Evolutionary conservation across 805 yeast species (phyloP).

Genomic region (Ogataea salicorniae): DNA sequence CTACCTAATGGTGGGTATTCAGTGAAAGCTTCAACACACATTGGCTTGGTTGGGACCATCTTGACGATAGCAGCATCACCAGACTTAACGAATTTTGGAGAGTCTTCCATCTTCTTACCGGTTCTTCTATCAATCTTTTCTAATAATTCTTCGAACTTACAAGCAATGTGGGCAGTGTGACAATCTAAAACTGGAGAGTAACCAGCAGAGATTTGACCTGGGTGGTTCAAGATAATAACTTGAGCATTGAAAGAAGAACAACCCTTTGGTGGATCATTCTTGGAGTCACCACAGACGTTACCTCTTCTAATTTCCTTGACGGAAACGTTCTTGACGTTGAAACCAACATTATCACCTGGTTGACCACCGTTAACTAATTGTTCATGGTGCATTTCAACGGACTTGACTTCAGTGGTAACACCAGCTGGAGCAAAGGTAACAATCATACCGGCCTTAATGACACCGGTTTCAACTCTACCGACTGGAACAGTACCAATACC

Average conservation of each 20-base stretch:
- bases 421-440: constrained; percentile 88
- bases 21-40: constrained; percentile 91
- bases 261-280: constrained; percentile 83
- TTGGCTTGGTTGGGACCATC: constrained; percentile 83
- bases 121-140: constrained; percentile 90
- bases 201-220: constrained; percentile 88
- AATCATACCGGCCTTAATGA: constrained; percentile 87
- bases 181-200: constrained; percentile 90
- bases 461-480: constrained; percentile 93
- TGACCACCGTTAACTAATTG: constrained; percentile 75
- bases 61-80: constrained; percentile 95
- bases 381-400: constrained; percentile 87
- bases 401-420: constrained; percentile 85
- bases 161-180: constrained; percentile 91
- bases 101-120: constrained; percentile 84
- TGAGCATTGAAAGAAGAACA: constrained; percentile 70
- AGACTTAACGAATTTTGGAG: constrained; percentile 90
- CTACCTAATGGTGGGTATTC: constrained; percentile 98
- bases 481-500: constrained; percentile 90
- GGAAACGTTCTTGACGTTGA: constrained; percentile 88
- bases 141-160: constrained; percentile 72
- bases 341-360: constrained; percentile 90
- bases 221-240: constrained; percentile 84
- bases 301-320: constrained; percentile 89
- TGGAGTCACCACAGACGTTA: constrained; percentile 88